Conservation (phyloP, 768 basidiomycete species). For the Ramaria sp. region DNA sequence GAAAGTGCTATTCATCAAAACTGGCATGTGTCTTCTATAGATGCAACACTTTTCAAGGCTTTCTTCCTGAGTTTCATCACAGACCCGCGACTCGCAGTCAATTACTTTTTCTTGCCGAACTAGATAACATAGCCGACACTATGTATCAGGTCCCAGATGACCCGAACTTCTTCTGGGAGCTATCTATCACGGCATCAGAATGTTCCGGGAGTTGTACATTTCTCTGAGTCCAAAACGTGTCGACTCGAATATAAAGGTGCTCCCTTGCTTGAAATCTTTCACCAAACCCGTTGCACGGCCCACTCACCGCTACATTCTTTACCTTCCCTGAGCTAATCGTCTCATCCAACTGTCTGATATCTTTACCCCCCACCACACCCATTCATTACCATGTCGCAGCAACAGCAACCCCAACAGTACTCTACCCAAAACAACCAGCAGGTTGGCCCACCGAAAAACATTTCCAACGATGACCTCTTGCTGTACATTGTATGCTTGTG, state of each 20-base stretch:
- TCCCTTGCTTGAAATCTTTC: background rate
- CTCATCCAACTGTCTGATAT: background rate
- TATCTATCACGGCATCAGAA: background rate
- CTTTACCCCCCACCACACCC: background rate
- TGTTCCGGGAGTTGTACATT: background rate
- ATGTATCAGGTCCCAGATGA: background rate
- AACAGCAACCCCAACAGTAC: background rate
- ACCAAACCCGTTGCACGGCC: conserved; percentile 1
- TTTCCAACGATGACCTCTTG: conserved; percentile 6
- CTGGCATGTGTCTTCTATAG: too few species aligned
- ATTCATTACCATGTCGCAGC: conserved; percentile 2
- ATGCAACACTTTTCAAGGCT: background rate
- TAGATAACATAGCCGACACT: background rate
- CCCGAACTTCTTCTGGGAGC: background rate
- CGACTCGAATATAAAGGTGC: background rate
- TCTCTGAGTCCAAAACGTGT: background rate
- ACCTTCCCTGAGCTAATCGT: background rate
- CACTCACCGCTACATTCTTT: background rate
- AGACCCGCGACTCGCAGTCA: background rate
- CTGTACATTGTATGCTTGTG: conserved; percentile 5
- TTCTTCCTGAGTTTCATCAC: too few species aligned
- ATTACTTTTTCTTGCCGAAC: background rate
- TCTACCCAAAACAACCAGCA: background rate
- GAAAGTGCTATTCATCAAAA: too few species aligned
- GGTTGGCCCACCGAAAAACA: conserved; percentile 1